Conservation (phyloP, 306 rosid species). For the Spatholobus suberectus region DNA sequence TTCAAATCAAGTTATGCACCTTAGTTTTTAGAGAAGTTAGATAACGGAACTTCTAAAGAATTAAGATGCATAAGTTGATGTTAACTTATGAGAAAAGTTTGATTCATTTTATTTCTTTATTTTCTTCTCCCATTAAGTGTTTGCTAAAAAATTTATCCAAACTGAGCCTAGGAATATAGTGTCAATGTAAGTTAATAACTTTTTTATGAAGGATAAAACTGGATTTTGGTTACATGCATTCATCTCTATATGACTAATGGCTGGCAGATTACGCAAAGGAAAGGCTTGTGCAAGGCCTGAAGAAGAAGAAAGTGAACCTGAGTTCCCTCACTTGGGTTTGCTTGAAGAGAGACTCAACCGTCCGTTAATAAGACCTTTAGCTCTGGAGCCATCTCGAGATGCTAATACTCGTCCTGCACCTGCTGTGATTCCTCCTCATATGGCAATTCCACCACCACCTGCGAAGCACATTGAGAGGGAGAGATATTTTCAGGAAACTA, state of each 20-base stretch:
- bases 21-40: neutral
- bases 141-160: neutral
- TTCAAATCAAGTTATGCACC: neutral
- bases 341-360: slow-evolving; percentile 77
- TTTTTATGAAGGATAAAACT: neutral
- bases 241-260: slow-evolving; percentile 27
- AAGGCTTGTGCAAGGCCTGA: slow-evolving; percentile 86
- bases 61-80: neutral
- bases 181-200: neutral
- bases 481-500: slow-evolving; percentile 79
- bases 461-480: slow-evolving; percentile 87
- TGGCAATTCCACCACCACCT: slow-evolving; percentile 91
- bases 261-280: slow-evolving; percentile 87
- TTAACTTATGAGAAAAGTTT: neutral
- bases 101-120: neutral
- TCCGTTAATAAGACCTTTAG: slow-evolving; percentile 77
- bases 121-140: neutral
- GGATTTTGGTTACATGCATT: slow-evolving; percentile 1
- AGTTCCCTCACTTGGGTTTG: slow-evolving; percentile 56
- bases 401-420: slow-evolving; percentile 47
- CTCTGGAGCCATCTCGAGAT: slow-evolving; percentile 55
- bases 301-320: slow-evolving; percentile 63
- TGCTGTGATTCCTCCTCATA: slow-evolving; percentile 36
- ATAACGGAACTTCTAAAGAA: neutral
- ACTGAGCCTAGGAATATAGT: neutral